phyloP scores from a whole-genome alignment of 495 filamentous ascomycete genomes.

The Penicillium roqueforti region DNA sequence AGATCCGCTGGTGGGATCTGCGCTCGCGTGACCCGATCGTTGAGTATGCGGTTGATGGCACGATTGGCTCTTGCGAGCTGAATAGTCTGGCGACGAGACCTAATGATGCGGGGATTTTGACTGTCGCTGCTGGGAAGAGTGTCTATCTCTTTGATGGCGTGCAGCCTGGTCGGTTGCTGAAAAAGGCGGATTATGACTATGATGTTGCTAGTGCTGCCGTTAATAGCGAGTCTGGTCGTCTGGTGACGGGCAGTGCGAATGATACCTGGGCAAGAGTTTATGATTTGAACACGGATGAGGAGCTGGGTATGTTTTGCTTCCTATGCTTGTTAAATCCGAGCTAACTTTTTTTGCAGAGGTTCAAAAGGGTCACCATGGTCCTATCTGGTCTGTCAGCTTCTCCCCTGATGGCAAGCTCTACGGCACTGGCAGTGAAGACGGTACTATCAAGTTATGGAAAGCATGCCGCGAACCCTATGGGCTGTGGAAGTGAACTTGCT shows the following conservation, averaged over 20 bases:
- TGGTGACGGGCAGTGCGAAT: slow-evolving; percentile 78
- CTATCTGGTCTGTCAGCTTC: slow-evolving; percentile 92
- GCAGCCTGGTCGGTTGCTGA: slow-evolving; percentile 65
- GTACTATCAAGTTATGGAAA: slow-evolving; percentile 93
- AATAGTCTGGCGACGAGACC: slow-evolving; percentile 47
- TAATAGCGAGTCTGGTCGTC: slow-evolving; percentile 71
- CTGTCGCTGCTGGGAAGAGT: slow-evolving; percentile 72
- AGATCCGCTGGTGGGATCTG: slow-evolving; percentile 91
- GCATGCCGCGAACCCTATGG: slow-evolving; percentile 64
- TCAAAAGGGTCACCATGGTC: slow-evolving; percentile 95
- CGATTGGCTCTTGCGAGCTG: slow-evolving; percentile 87
- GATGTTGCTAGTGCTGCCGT: slow-evolving; percentile 87
- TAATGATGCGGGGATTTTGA: slow-evolving; percentile 45
- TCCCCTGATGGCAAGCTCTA: slow-evolving; percentile 94
- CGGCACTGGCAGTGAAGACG: slow-evolving; percentile 94
- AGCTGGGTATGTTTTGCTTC: slow-evolving; percentile 55
- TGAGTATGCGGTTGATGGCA: slow-evolving; percentile 69
- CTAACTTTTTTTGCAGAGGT: slow-evolving; percentile 55
- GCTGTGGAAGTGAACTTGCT: slow-evolving; percentile 52
- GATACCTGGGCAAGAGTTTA: slow-evolving; percentile 96
- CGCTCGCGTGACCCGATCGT: slow-evolving; percentile 65
- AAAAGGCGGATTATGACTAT: slow-evolving; percentile 68
- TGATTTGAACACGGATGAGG: slow-evolving; percentile 73
- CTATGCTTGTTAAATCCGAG: not conserved
- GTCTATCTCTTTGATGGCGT: slow-evolving; percentile 89